phyloP scores from a whole-genome alignment of 2,329 filamentous ascomycete genomes.

The Paracamarosporium sp. region DNA sequence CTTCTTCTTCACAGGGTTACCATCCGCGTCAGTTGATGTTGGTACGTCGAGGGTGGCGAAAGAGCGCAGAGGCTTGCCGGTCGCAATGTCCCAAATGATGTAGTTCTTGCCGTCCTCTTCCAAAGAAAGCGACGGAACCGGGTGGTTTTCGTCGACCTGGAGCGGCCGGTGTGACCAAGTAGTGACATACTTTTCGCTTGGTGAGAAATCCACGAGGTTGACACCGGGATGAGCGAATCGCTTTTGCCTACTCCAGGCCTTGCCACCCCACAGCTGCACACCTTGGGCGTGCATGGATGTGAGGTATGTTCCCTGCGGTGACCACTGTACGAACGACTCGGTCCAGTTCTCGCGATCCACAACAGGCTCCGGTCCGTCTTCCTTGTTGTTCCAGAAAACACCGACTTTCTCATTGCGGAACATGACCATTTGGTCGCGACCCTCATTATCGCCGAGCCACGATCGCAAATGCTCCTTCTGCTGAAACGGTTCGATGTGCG shows the following conservation, averaged over 20 bases:
- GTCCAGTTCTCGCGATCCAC: conserved; percentile 97
- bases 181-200: conserved; percentile 87
- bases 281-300: conserved; percentile 95
- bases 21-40: conserved; percentile 66
- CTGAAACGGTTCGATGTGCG: conserved; percentile 81
- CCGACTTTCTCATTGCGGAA: conserved; percentile 91
- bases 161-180: conserved; percentile 98
- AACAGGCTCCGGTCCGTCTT: conserved; percentile 83
- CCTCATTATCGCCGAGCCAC: conserved; percentile 87
- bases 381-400: conserved; percentile 98
- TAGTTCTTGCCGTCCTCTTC: conserved; percentile 99
- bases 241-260: conserved; percentile 86
- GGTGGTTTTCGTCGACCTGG: conserved; percentile 87
- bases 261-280: conserved; percentile 95
- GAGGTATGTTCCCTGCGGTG: conserved; percentile 89
- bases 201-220: conserved; percentile 96
- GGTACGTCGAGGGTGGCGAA: conserved; percentile 89
- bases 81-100: conserved; percentile 96
- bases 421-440: conserved; percentile 95
- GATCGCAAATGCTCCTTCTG: conserved; percentile 95
- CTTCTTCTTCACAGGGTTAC: conserved; percentile 81
- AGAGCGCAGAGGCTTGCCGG: conserved; percentile 86
- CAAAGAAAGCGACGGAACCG: conserved; percentile 71
- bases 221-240: conserved; percentile 95
- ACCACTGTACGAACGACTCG: conserved; percentile 98